Evolutionary conservation across 202 grass and related monocot species (phyloP).

Genomic region (Zizania palustris): DNA sequence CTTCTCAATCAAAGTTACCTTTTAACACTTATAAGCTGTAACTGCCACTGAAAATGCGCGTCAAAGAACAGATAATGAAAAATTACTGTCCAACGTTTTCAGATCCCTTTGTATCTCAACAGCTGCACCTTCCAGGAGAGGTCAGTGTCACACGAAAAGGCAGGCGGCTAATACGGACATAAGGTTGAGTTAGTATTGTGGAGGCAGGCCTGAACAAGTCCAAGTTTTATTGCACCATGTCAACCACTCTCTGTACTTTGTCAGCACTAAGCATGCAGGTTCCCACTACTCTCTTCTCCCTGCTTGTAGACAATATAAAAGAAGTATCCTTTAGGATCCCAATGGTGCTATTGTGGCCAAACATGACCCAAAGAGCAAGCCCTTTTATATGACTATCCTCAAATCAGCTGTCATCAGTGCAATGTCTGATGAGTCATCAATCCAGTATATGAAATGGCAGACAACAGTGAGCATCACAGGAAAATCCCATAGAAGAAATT

Average conservation of each 20-base stretch:
- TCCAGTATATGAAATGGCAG: constrained; percentile 43
- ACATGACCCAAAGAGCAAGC: constrained; percentile 27
- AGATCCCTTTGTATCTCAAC: constrained; percentile 1
- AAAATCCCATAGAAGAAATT: neutral
- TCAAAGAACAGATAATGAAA: no score
- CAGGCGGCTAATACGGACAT: constrained; percentile 30
- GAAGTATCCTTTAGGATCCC: constrained; percentile 38
- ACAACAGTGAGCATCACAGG: constrained; percentile 26
- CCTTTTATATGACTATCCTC: constrained; percentile 34
- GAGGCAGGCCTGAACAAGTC: constrained; percentile 42
- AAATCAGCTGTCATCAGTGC: constrained; percentile 27
- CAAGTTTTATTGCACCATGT: constrained; percentile 33
- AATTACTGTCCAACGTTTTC: constrained; percentile 39
- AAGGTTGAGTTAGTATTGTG: constrained; percentile 31
- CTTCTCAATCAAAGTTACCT: neutral
- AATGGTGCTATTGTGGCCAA: constrained; percentile 33
- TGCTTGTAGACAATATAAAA: constrained; percentile 35
- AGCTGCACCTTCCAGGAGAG: neutral
- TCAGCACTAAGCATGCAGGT: constrained; percentile 41
- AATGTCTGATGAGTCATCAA: constrained; percentile 42
- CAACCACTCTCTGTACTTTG: constrained; percentile 48
- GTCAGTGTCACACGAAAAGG: constrained; percentile 36
- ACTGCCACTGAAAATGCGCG: constrained; percentile 6
- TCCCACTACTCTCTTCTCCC: constrained; percentile 27
- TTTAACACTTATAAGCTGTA: constrained; percentile 21